Conservation (phyloP, 2,329 filamentous ascomycete genomes). For the Colletotrichum sidae region DNA sequence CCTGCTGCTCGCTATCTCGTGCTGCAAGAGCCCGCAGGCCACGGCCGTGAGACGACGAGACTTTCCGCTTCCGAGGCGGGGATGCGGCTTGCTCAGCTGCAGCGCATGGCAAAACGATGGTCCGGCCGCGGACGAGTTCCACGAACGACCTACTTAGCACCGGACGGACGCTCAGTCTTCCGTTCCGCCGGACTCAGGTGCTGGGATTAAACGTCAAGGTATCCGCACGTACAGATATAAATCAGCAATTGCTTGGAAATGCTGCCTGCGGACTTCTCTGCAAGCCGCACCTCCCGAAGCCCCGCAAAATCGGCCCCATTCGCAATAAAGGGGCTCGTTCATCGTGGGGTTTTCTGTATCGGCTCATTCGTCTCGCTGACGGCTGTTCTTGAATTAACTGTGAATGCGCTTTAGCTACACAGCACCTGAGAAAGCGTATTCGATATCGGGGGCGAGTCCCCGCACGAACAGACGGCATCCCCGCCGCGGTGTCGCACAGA, state of each 20-base stretch:
- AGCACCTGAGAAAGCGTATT: no score
- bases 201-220: no score
- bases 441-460: no score
- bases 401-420: no score
- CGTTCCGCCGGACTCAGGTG: not conserved
- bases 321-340: no score
- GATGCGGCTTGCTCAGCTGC: conserved; percentile 16
- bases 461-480: no score
- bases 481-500: conserved; percentile 5
- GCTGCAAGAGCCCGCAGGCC: conserved; percentile 7
- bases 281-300: conserved; percentile 29
- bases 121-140: conserved; percentile 10
- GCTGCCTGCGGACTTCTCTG: conserved; percentile 12
- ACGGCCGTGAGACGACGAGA: conserved; percentile 23
- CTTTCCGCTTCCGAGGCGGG: conserved; percentile 18
- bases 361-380: no score
- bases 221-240: no score
- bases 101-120: conserved; percentile 11
- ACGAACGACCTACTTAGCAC: conserved; percentile 10
- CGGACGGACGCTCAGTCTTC: no score
- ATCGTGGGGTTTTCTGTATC: no score
- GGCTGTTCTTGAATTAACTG: no score
- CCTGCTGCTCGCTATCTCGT: conserved; percentile 3
- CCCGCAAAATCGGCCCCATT: conserved; percentile 20
- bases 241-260: no score